These are phyloP conservation scores for Aspergillus quadricinctus DNA, from an alignment of 2,329 filamentous ascomycete genomes.

Conservation along the genomic window DNA sequence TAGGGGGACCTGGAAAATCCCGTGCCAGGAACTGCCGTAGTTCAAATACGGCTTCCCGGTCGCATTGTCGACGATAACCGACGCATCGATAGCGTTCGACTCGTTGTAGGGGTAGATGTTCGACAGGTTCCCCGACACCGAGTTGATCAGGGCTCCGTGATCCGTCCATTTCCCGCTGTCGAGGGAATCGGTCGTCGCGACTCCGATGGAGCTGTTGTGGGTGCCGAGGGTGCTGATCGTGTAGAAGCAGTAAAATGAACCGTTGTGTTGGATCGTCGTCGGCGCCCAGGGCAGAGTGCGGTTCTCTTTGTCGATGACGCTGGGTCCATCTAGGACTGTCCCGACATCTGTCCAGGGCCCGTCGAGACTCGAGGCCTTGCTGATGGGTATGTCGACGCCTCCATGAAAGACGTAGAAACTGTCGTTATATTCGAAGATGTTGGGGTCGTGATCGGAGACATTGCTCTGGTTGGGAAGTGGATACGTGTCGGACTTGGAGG, in stretches of 20 bases:
- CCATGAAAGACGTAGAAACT: constrained; percentile 34
- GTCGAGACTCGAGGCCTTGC: constrained; percentile 21
- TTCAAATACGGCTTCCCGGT: constrained; percentile 27
- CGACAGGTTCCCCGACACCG: constrained; percentile 22
- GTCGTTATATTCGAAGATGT: constrained; percentile 25
- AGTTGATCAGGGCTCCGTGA: constrained; percentile 32
- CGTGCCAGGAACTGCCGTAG: constrained; percentile 35
- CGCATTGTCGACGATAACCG: constrained; percentile 25
- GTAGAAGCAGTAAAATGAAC: constrained; percentile 36
- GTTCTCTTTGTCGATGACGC: constrained; percentile 28
- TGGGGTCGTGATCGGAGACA: constrained; percentile 31
- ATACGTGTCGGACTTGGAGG: constrained; percentile 22
- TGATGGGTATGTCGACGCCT: constrained; percentile 23
- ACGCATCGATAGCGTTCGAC: constrained; percentile 36
- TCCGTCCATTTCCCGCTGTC: constrained; percentile 28
- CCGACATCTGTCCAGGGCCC: constrained; percentile 33
- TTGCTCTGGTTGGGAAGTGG: constrained; percentile 27
- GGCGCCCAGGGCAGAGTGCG: constrained; percentile 34
- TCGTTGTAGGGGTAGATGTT: constrained; percentile 27
- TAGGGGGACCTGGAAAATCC: constrained; percentile 34
- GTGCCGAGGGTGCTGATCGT: constrained; percentile 25
- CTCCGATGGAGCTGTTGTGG: constrained; percentile 33
- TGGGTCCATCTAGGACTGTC: constrained; percentile 26
- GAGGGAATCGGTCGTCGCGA: constrained; percentile 27
- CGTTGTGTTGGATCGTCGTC: constrained; percentile 25